Percentiles rank a stretch among this genome's conserved stretches.
These are phyloP conservation scores for Zangia roseola DNA, from an alignment of 768 basidiomycete genomes.

Conservation along the genomic window DNA sequence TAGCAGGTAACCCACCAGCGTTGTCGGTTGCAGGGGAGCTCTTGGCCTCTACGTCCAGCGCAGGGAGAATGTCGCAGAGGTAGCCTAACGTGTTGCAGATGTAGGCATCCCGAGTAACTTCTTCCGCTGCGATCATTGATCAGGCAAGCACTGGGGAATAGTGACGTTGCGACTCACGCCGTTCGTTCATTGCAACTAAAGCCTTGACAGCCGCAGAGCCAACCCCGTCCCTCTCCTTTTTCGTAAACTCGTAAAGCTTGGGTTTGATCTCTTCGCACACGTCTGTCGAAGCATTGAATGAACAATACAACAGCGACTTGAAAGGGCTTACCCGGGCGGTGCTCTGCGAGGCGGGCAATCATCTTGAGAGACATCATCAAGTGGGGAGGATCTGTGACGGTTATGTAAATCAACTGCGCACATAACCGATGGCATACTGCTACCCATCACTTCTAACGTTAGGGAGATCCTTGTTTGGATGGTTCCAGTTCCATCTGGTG, in stretches of 20 bases:
- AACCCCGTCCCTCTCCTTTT: neutral
- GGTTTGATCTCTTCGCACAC: neutral
- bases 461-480: neutral
- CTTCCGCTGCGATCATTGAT: neutral
- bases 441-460: slow-evolving; percentile 5
- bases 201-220: slow-evolving; percentile 7
- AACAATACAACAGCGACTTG: neutral
- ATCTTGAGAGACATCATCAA: slow-evolving; percentile 2
- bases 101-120: neutral
- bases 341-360: neutral
- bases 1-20: neutral
- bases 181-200: neutral
- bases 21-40: neutral
- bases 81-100: slow-evolving; percentile 4
- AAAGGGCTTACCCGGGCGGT: neutral
- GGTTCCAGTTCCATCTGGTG: neutral
- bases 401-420: neutral
- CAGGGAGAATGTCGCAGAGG: slow-evolving; percentile 2
- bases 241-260: neutral
- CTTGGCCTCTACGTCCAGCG: slow-evolving; percentile 1
- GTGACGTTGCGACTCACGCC: neutral
- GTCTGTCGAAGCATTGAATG: neutral
- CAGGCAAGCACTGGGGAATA: neutral
- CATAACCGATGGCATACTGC: neutral
- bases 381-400: neutral